Evolutionary conservation across 148 eudicot genomes (phyloP), one percentile per base, ranked within the genome.

Genomic region (Rhododendron griersonianum): DNA sequence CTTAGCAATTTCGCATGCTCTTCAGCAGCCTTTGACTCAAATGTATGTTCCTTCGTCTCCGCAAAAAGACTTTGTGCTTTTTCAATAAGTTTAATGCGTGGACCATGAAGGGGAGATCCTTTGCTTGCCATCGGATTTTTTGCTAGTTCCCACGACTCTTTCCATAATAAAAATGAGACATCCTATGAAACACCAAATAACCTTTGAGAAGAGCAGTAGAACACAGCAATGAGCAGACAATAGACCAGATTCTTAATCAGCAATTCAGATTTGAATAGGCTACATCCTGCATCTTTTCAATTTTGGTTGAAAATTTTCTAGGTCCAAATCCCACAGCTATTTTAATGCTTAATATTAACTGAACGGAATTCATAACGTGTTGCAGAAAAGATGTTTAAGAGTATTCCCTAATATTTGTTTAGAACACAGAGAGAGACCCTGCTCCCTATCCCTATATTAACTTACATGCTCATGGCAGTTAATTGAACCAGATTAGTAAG

Each of bases 1-100:
- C 94, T 94, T 78, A 97, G 90, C 88, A 98, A 87, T 87, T 91
- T 98, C 87, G 99, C 98, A 94, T 98, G 99, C 90, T 98, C 99
- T 87, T 95, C 98, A 84, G 99, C 98, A 78, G 96, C 99, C 88
- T 93, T 98, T 44, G 97, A 94, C 92, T 98, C 99, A 87, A 98
- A 97, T 53, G 81, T 89, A 91, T 98, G 96, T 84, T 95, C 99
- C 87, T 95, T 98, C 65, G 99, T 94, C 86, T 98, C 96, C 51
- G 91, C 89, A 84, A 98, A 98, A 55, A 98, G 94, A 90, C 92
- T 91, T 75, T 91, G 94, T 69, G 96, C 92, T 88, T 98, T 94
- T 86, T 98, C 99, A 81, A 95, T 92, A 65, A 93, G 93, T 89
- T 98, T 98, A 84, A 98, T 90, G 71, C 99, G 98, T 71, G 96